Conservation (phyloP, 495 filamentous ascomycete species). For the Neurospora hispaniola region DNA sequence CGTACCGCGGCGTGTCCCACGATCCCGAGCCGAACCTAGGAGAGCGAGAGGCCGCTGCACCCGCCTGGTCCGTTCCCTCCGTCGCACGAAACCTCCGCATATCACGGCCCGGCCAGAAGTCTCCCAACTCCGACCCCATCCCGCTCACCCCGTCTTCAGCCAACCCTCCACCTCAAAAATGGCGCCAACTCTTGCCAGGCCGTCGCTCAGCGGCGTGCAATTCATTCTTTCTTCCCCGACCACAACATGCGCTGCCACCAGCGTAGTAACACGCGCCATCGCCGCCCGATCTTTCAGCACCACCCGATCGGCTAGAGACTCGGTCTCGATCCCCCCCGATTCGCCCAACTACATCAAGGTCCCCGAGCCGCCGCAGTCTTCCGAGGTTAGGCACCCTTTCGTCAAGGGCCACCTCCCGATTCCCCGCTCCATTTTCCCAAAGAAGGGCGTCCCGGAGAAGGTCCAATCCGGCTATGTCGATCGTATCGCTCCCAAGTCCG, state of each 20-base stretch:
- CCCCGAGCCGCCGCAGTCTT: slow-evolving; percentile 33
- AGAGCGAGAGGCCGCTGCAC: background rate
- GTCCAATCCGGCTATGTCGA: slow-evolving; percentile 18
- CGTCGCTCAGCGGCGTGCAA: slow-evolving; percentile 16
- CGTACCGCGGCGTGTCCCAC: background rate
- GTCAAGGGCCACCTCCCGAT: slow-evolving; percentile 34
- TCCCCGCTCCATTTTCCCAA: slow-evolving; percentile 33
- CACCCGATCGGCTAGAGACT: slow-evolving; percentile 1
- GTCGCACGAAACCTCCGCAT: background rate
- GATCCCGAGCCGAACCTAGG: background rate
- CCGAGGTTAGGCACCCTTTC: slow-evolving; percentile 23
- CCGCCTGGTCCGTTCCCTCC: background rate
- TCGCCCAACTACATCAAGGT: slow-evolving; percentile 36
- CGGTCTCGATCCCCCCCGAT: slow-evolving; percentile 28
- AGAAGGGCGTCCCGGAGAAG: slow-evolving; percentile 25
- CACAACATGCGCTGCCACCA: slow-evolving; percentile 53
- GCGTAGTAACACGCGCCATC: slow-evolving; percentile 1
- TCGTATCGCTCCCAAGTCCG: slow-evolving; percentile 17
- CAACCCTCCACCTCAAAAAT: slow-evolving; percentile 10
- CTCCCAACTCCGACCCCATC: background rate
- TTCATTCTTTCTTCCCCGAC: slow-evolving; percentile 31
- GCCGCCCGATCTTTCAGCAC: slow-evolving; percentile 9
- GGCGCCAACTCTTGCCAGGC: slow-evolving; percentile 7
- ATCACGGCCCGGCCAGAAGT: background rate
- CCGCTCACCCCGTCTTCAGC: slow-evolving; percentile 3